phyloP scores from a whole-genome alignment of 2,329 filamentous ascomycete genomes.

The Huntiella abstrusa region DNA sequence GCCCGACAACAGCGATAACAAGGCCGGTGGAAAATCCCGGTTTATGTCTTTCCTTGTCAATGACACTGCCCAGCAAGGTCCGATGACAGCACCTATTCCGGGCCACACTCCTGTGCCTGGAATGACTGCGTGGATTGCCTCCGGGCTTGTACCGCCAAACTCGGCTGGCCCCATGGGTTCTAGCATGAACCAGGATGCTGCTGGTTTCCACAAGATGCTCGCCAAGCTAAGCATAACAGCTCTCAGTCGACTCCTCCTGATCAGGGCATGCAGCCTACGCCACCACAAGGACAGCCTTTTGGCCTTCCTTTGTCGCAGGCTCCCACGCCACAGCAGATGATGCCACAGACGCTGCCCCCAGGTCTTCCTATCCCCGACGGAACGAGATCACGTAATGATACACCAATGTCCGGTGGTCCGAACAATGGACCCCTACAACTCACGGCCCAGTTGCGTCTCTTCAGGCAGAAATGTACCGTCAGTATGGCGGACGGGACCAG shows the following conservation, averaged over 20 bases:
- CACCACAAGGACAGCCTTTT: background rate
- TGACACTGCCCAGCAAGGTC: conserved; percentile 5
- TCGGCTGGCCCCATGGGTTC: background rate
- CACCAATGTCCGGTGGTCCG: background rate
- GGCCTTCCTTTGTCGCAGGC: background rate
- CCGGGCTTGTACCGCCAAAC: conserved; percentile 13
- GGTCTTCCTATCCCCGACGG: conserved; percentile 12
- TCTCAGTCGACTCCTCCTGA: conserved; percentile 24
- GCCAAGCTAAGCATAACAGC: conserved; percentile 50
- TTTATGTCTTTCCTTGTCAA: conserved; percentile 62
- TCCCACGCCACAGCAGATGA: conserved; percentile 19
- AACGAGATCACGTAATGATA: conserved; percentile 4
- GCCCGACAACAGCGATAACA: conserved; percentile 20
- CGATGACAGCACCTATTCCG: conserved; percentile 8
- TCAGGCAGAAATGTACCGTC: conserved; percentile 8
- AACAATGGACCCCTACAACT: background rate
- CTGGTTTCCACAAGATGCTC: conserved; percentile 61
- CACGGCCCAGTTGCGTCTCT: conserved; percentile 2
- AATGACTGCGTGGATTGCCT: conserved; percentile 1
- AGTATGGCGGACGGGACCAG: conserved; percentile 17
- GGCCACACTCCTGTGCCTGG: conserved; percentile 6
- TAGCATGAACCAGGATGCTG: conserved; percentile 32
- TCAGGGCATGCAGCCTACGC: conserved; percentile 13
- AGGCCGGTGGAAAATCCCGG: conserved; percentile 38
- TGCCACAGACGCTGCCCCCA: conserved; percentile 19